These are phyloP conservation scores for Cutaneotrichosporon sp. DNA, from an alignment of 1,284 basidiomycete species.

Conservation along the genomic window DNA sequence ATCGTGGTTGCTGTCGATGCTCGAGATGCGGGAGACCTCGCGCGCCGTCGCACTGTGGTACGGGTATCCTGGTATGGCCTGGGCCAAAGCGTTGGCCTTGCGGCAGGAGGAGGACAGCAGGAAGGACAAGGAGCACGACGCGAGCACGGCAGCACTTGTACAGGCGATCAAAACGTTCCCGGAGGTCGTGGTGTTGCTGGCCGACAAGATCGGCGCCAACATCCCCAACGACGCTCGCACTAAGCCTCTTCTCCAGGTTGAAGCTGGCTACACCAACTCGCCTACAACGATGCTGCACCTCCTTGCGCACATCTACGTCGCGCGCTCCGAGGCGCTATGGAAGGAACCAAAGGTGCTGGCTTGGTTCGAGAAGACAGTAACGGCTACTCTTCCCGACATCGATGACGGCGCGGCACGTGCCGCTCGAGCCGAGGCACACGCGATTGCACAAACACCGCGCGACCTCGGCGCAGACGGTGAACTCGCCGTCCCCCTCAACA, in stretches of 20 bases:
- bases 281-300: conserved; percentile 54
- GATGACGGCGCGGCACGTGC: conserved; percentile 23
- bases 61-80: conserved; percentile 76
- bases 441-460: conserved; percentile 47
- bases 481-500: conserved; percentile 43
- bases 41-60: conserved; percentile 49
- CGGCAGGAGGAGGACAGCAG: conserved; percentile 57
- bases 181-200: conserved; percentile 68
- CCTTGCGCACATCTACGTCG: conserved; percentile 77
- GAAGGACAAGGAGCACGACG: conserved; percentile 55
- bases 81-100: conserved; percentile 67
- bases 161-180: conserved; percentile 74
- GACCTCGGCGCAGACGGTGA: conserved; percentile 25
- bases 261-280: conserved; percentile 60
- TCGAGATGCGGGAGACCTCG: conserved; percentile 47
- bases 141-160: conserved; percentile 61
- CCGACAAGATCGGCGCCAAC: conserved; percentile 71
- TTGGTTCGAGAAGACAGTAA: conserved; percentile 63
- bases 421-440: conserved; percentile 32
- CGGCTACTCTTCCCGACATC: conserved; percentile 22
- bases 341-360: conserved; percentile 61
- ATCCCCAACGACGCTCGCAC: conserved; percentile 59
- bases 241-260: conserved; percentile 62
- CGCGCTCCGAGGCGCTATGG: conserved; percentile 71
- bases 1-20: conserved; percentile 70